Percentiles rank a stretch among this genome's conserved stretches.
Conservation (phyloP, 257 asterid genomes). For the Verbena officinalis region DNA sequence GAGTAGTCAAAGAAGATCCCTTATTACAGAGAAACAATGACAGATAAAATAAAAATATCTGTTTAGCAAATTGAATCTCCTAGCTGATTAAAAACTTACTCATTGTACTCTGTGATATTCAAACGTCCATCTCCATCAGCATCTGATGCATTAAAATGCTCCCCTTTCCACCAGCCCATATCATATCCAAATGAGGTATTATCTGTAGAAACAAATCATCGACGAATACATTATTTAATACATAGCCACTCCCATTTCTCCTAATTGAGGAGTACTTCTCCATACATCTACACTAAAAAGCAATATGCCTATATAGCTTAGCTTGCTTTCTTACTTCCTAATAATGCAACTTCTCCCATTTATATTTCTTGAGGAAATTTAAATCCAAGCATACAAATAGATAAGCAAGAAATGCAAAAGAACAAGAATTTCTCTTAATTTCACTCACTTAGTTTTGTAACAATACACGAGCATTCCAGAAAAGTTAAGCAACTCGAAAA, state of each 20-base stretch:
- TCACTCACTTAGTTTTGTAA: not conserved
- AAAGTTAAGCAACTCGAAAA: constrained; percentile 11
- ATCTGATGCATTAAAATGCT: constrained; percentile 95
- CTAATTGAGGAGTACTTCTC: no score
- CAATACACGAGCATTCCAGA: not conserved
- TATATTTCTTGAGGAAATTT: not conserved
- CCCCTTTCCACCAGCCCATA: constrained; percentile 99
- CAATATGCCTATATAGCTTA: not conserved
- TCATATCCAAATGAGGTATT: constrained; percentile 68
- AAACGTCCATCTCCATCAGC: constrained; percentile 79
- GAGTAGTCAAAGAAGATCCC: constrained; percentile 17
- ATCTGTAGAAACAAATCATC: constrained; percentile 42
- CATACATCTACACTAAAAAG: not conserved
- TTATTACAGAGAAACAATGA: constrained; percentile 16
- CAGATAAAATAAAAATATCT: constrained; percentile 5
- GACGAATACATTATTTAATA: constrained; percentile 13
- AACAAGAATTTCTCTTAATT: not conserved
- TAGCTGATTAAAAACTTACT: constrained; percentile 56
- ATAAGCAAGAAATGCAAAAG: not conserved
- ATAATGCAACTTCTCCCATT: not conserved
- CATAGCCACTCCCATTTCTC: constrained; percentile 16
- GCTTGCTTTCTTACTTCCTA: constrained; percentile 2
- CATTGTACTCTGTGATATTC: constrained; percentile 87
- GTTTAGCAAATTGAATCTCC: constrained; percentile 20
- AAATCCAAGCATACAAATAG: constrained; percentile 9